A percentile compares a stretch with the other conserved stretches of the same genome.
phyloP scores from a whole-genome alignment of 179 eudicot species.

The Amaranthus tricolor region DNA sequence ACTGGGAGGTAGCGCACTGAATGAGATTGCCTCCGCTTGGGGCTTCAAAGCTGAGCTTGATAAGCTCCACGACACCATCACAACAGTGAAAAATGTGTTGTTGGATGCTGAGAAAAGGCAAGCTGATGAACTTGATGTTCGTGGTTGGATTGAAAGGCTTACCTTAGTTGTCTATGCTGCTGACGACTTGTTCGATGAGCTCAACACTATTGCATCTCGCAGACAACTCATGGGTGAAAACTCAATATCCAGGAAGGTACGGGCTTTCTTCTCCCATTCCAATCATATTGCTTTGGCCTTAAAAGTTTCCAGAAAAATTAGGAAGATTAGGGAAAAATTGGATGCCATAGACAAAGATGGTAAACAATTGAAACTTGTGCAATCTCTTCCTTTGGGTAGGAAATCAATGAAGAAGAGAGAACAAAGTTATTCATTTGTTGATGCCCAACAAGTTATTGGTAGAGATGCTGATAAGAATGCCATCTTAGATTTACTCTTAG shows the following conservation, averaged over 20 bases:
- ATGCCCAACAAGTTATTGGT: background rate
- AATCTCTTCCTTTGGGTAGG: background rate
- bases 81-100: constrained; percentile 14
- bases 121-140: constrained; percentile 6
- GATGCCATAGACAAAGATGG: constrained; percentile 3
- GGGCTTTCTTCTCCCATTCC: constrained; percentile 17
- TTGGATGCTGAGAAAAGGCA: constrained; percentile 26
- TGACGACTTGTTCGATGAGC: constrained; percentile 34
- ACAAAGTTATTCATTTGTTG: constrained; percentile 19
- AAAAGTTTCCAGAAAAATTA: background rate
- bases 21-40: constrained; percentile 18
- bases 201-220: background rate
- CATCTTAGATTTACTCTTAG: background rate
- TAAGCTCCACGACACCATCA: constrained; percentile 10
- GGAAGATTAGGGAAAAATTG: constrained; percentile 14
- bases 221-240: background rate
- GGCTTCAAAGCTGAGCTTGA: constrained; percentile 10
- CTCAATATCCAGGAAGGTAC: constrained; percentile 6
- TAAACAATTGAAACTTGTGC: background rate
- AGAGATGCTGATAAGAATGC: too few relatives aligned
- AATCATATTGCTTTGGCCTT: constrained; percentile 13
- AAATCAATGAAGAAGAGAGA: background rate
- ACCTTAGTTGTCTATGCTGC: constrained; percentile 16
- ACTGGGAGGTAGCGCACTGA: constrained; percentile 12
- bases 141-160: constrained; percentile 31